phyloP scores from a whole-genome alignment of 1,284 basidiomycete genomes.

The Coriolopsis trogii region DNA sequence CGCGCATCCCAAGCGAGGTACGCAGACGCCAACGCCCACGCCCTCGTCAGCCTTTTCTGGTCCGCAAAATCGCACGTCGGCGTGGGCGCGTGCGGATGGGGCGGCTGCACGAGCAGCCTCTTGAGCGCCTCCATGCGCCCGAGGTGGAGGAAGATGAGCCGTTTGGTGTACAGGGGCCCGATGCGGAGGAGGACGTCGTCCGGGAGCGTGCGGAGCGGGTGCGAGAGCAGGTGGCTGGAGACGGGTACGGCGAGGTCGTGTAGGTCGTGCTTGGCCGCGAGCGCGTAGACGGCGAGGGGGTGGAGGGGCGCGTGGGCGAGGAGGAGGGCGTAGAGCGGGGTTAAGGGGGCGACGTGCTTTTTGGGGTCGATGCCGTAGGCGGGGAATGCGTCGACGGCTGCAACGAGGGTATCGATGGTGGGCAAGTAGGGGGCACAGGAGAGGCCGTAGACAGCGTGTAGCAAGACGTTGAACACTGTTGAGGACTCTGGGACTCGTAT shows the following conservation, averaged over 20 bases:
- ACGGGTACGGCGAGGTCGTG: constrained; percentile 38
- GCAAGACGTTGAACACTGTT: constrained; percentile 38
- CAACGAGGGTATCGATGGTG: constrained; percentile 31
- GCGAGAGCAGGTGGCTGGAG: constrained; percentile 37
- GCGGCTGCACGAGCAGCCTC: constrained; percentile 39
- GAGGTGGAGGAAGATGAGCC: constrained; percentile 42
- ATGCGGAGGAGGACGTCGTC: constrained; percentile 36
- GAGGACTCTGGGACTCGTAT: constrained; percentile 36
- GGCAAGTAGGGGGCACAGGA: constrained; percentile 38
- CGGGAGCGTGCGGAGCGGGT: constrained; percentile 33
- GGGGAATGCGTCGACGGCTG: constrained; percentile 33
- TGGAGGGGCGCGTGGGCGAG: constrained; percentile 36
- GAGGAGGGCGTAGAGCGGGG: constrained; percentile 34
- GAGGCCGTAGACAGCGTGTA: constrained; percentile 39
- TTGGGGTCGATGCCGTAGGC: constrained; percentile 34
- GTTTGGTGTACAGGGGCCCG: constrained; percentile 39
- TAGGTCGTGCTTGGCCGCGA: constrained; percentile 37
- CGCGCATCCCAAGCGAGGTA: constrained; percentile 43
- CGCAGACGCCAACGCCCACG: constrained; percentile 42
- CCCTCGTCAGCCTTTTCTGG: constrained; percentile 41
- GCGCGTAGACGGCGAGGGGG: constrained; percentile 39
- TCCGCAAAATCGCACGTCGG: constrained; percentile 37
- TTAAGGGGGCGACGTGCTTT: constrained; percentile 26
- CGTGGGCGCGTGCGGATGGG: constrained; percentile 39
- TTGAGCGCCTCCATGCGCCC: constrained; percentile 42